Percentiles rank a stretch among this genome's conserved stretches.
phyloP scores from a whole-genome alignment of 768 basidiomycete genomes.

The Xerocomellus amylosporus region DNA sequence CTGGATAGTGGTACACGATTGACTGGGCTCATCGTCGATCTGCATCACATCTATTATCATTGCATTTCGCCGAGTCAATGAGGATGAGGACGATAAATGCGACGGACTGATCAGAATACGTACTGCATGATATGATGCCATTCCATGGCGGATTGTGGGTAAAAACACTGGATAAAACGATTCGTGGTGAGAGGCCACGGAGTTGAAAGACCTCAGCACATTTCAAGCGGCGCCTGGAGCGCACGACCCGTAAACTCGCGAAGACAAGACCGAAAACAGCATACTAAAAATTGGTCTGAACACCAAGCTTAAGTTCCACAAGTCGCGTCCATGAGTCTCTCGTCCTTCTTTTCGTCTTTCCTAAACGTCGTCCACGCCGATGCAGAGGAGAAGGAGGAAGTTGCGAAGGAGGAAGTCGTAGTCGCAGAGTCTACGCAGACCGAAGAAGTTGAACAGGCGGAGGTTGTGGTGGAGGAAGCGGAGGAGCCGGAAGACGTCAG shows the following conservation, averaged over 20 bases:
- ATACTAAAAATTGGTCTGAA: slow-evolving; percentile 8
- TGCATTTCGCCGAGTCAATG: neutral
- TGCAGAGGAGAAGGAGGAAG: slow-evolving; percentile 30
- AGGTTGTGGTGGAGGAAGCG: slow-evolving; percentile 39
- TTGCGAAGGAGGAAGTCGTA: too few relatives aligned
- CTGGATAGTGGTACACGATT: too few relatives aligned
- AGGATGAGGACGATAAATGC: neutral
- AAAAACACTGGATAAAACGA: too few relatives aligned
- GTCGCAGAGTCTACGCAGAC: slow-evolving; percentile 34
- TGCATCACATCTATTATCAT: too few relatives aligned
- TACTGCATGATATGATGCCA: too few relatives aligned
- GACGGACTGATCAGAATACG: too few relatives aligned
- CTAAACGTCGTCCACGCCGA: slow-evolving; percentile 41
- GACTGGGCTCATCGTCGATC: too few relatives aligned
- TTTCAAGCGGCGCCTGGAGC: slow-evolving; percentile 22
- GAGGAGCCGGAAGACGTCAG: slow-evolving; percentile 82
- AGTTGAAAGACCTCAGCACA: neutral
- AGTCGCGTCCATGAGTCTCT: slow-evolving; percentile 37
- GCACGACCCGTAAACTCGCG: slow-evolving; percentile 29
- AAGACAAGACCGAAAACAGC: slow-evolving; percentile 4
- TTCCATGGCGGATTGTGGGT: too few relatives aligned
- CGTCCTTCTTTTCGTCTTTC: slow-evolving; percentile 46
- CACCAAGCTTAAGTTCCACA: slow-evolving; percentile 1
- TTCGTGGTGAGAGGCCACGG: too few relatives aligned
- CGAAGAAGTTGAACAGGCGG: slow-evolving; percentile 44